Evolutionary conservation across 306 rosid species (phyloP).

Genomic region (Elaeagnus macrophylla): DNA sequence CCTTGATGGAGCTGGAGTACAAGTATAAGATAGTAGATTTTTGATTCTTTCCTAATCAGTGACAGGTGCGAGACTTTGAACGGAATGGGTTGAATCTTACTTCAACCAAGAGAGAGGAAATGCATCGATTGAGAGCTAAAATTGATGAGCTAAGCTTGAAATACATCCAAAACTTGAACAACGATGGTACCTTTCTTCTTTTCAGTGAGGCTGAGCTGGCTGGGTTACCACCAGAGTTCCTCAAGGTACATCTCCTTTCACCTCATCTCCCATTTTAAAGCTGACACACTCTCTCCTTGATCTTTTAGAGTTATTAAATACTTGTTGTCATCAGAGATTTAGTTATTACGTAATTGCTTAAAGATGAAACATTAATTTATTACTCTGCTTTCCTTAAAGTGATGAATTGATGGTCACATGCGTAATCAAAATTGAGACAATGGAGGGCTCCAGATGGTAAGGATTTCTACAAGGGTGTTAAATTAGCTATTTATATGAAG

Average conservation of each 20-base stretch:
- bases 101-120: slow-evolving; percentile 71
- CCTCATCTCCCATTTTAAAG: slow-evolving; percentile 1
- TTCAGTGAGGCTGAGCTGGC: slow-evolving; percentile 58
- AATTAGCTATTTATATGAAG: background rate
- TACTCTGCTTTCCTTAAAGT: background rate
- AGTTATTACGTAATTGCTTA: too few relatives aligned
- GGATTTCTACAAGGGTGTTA: background rate
- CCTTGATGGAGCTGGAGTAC: too few relatives aligned
- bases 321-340: too few relatives aligned
- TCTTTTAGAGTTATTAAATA: background rate
- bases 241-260: slow-evolving; percentile 45
- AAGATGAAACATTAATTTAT: background rate
- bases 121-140: slow-evolving; percentile 56
- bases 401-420: background rate
- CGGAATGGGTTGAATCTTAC: slow-evolving; percentile 89
- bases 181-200: slow-evolving; percentile 49
- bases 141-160: slow-evolving; percentile 65
- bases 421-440: background rate
- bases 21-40: slow-evolving; percentile 13
- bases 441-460: background rate
- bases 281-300: background rate
- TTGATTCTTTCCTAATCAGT: slow-evolving; percentile 80
- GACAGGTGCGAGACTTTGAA: slow-evolving; percentile 97
- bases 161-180: slow-evolving; percentile 68
- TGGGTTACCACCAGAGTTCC: slow-evolving; percentile 72